A percentile compares a stretch with the other conserved stretches of the same genome.
Evolutionary conservation across 805 yeast genomes (phyloP).

Genomic region (Zygosaccharomyces bailii): DNA sequence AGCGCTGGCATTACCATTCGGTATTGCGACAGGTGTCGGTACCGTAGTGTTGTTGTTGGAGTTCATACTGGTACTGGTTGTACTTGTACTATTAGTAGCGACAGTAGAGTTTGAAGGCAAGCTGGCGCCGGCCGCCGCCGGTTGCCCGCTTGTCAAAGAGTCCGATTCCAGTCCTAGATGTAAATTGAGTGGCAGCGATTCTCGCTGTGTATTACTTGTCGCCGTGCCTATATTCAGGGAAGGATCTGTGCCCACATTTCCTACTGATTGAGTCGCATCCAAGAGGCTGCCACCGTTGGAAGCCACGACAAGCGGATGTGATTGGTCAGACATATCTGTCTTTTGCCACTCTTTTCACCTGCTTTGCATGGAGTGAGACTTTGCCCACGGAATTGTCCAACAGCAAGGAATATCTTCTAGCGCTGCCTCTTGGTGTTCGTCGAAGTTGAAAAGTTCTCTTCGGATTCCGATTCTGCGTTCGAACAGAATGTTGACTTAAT

Average conservation of each 20-base stretch:
- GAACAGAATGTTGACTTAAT: slow-evolving; percentile 1
- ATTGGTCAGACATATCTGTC: slow-evolving; percentile 10
- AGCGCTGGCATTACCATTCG: slow-evolving; percentile 9
- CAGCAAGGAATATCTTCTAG: neutral
- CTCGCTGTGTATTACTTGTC: slow-evolving; percentile 1
- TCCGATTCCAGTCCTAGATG: slow-evolving; percentile 13
- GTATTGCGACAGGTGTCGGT: slow-evolving; percentile 15
- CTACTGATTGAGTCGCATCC: slow-evolving; percentile 4
- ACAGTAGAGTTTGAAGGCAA: slow-evolving; percentile 8
- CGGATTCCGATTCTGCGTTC: neutral
- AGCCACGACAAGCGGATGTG: slow-evolving; percentile 10
- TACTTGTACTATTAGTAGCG: neutral
- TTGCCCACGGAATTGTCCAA: neutral
- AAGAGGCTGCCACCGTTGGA: slow-evolving; percentile 1
- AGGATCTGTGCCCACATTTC: neutral
- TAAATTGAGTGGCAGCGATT: slow-evolving; percentile 12
- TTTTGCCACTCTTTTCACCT: neutral
- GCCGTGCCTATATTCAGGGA: slow-evolving; percentile 3
- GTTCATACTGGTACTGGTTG: slow-evolving; percentile 6
- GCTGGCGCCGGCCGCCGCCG: slow-evolving; percentile 8
- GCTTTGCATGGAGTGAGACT: slow-evolving; percentile 2
- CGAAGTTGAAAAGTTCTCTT: neutral
- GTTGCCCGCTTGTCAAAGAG: slow-evolving; percentile 1
- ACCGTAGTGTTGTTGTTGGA: slow-evolving; percentile 12
- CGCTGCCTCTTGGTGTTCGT: neutral